Evolutionary conservation across 805 yeast species (phyloP), one percentile per base, ranked within the genome.

Genomic region (Phaffomyces thermotolerans): DNA sequence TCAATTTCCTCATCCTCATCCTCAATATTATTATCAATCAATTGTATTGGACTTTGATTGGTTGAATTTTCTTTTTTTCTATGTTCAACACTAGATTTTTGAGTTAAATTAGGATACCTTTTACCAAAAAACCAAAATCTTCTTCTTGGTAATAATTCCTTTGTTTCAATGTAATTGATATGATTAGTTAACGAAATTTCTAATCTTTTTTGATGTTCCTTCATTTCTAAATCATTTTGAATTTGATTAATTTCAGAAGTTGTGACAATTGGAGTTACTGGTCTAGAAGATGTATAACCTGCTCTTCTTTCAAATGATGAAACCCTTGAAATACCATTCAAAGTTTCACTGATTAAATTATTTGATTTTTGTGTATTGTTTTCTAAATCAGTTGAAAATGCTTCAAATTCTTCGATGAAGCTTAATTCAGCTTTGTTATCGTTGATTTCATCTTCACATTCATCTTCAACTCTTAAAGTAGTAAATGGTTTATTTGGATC

Each of bases 121-220:
- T 30, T 42, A 20, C 51, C 51, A 36, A 47, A 48, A 8, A 48
- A 33, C 53, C 51, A 48, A 22, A 43, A 50, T 17, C 41, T 38
- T 25, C 36, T 42, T 15, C 41, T 43, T 33, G 46, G 45, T 23
- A 41, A 40, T 29, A 35, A 27, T 2, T 32, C 40, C 10, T 36
- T 29, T n/a, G 18, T 24, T n/a, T 44, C 49, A 37, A 50, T 46
- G 23, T 51, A 46, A 18, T 45, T 48, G 9, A 50, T 48, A 22
- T 46, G 33, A 18, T 38, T 13, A 17, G 13, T 24, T 7, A 43
- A 18, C 4, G 44, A 37, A 14, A 18, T 24, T 27, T 44, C 48
- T 24, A 46, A 32, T 5, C 41, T 27, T n/a, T 30, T 41, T 31
- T 35, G 31, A 18, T 47, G 48, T 4, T 24, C 39, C 8, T 33